Evolutionary conservation across 1,284 basidiomycete genomes (phyloP), one percentile per base, ranked within the genome.

Genomic region (Exobasidium cylindrosporum): DNA sequence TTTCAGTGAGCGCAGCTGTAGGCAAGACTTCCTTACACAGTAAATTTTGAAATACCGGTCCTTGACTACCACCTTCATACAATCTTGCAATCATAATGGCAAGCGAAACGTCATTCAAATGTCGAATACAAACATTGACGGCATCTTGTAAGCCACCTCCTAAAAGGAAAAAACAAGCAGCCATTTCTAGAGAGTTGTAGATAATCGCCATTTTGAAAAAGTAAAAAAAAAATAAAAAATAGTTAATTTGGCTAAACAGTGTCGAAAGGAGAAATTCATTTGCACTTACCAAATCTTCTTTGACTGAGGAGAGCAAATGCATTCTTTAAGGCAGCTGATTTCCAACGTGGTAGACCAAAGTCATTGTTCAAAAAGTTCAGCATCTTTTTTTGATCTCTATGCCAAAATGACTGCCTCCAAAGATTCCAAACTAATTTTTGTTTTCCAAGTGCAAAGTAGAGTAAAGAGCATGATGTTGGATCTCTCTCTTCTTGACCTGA

Each of bases 101-200:
- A 13, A 98, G 84, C 71, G 94, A 90, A 74, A 94, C 88, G 80
- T 99, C 96, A 50, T 86, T 82, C 30, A 98, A 82, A 62, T 98
- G 90, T 67, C 87, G 89, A 30, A 97, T 80, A 78, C 93, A 96
- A 10, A 99, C 89, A 67, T 88, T 90, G 40, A 95, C 89, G 0
- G 95, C 94, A 72, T 97, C 96, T 79, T 90, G 90, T 23, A 96
- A 82, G 45, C 88, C 88, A 24, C 87, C 89, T 1, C 92, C 95
- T 0, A 99, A 85, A 61, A 99, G 84, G 83, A 98, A 99, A 82
- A 99, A 98, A 0, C 93, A 92, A 0, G 93, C 94, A 13, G 96
- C 95, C 77, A 97, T 69, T 26, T 67, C 63, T 45, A 11, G 3
- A n/a, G 31, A n/a, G 45, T 29, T 23, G 31, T 1, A 1, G 11